These are phyloP conservation scores for Isabelozyma pseudorhagii DNA, from an alignment of 805 yeast species.

Conservation along the genomic window DNA sequence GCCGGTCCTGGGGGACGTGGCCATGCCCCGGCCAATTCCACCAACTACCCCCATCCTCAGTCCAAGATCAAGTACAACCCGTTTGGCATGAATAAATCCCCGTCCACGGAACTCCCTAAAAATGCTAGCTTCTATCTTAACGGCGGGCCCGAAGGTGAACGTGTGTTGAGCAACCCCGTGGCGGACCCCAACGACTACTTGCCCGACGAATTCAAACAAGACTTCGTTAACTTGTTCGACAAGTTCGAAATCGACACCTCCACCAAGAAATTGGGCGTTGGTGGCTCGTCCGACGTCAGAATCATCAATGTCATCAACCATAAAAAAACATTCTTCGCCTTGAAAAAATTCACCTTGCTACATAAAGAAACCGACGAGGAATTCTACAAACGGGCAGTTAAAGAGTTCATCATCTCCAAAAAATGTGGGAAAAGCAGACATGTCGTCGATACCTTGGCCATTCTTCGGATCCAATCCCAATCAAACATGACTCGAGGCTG, in stretches of 20 bases:
- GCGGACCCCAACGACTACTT: conserved; percentile 63
- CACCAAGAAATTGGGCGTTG: conserved; percentile 58
- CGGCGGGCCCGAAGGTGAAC: conserved; percentile 40
- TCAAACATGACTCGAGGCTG: conserved; percentile 59
- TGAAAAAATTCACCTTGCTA: conserved; percentile 62
- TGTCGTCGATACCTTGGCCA: conserved; percentile 52
- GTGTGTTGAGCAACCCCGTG: conserved; percentile 58
- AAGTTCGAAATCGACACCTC: conserved; percentile 47
- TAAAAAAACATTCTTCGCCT: conserved; percentile 53
- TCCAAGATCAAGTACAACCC: conserved; percentile 62
- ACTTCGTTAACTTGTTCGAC: conserved; percentile 47
- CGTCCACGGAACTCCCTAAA: conserved; percentile 21
- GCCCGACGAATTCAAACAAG: conserved; percentile 52
- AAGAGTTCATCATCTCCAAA: conserved; percentile 63
- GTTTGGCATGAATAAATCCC: conserved; percentile 48
- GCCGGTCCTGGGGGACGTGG: conserved; percentile 9
- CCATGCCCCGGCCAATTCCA: conserved; percentile 3
- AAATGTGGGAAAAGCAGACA: conserved; percentile 55
- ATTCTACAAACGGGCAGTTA: conserved; percentile 61
- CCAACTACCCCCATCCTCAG: conserved; percentile 10
- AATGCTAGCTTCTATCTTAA: conserved; percentile 24
- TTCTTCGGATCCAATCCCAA: conserved; percentile 57
- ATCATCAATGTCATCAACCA: conserved; percentile 31
- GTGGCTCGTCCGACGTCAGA: conserved; percentile 69
- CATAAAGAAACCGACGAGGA: conserved; percentile 60